Evolutionary conservation across 23 red algal species (phyloP), one percentile per base, ranked within the genome.

Genomic region (Gracilaria gracilis): DNA sequence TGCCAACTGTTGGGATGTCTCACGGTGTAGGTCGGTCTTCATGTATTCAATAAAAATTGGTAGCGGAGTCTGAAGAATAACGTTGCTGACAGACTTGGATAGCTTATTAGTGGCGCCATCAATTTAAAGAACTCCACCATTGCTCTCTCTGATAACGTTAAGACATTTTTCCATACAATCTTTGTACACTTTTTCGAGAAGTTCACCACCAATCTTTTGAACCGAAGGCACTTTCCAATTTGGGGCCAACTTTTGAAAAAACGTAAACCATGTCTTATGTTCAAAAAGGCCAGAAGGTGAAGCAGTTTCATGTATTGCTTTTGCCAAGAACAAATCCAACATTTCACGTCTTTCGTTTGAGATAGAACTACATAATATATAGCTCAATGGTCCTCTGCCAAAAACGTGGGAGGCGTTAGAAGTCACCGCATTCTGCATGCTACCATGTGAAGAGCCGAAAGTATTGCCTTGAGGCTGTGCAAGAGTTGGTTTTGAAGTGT

Each of bases 21-120:
- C 29, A 83, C 57, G 80, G 13, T 83, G 58, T 31, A 83, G 37
- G 25, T 83, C 80, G 12, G 48, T 50, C 37, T 83, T 83, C 38
- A 83, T 39, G 53, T 83, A 65, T 38, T 83, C 80, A 61, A 83
- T 65, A 61, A 83, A 83, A 35, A 64, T 44, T 29, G 48, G 80
- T 36, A 59, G 36, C 51, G 80, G 54, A 16, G 51, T 36, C 19
- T 65, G 80, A 65, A 65, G 33, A 17, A 83, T 83, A 39, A 83
- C 28, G 55, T 83, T 83, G 50, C 53, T 83, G 9, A 31, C 9
- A 61, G 80, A 65, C 19, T 83, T 83, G 0, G 24, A 40, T 29
- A 83, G 49, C 50, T 25, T 40, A 40, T 83, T 65, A 29, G 49
- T 61, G 34, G 54, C 24, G 35, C 51, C 51, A 83, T 83, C 1